These are phyloP conservation scores for Alternaria ethzedia DNA, from an alignment of 2,329 filamentous ascomycete genomes.

Conservation along the genomic window DNA sequence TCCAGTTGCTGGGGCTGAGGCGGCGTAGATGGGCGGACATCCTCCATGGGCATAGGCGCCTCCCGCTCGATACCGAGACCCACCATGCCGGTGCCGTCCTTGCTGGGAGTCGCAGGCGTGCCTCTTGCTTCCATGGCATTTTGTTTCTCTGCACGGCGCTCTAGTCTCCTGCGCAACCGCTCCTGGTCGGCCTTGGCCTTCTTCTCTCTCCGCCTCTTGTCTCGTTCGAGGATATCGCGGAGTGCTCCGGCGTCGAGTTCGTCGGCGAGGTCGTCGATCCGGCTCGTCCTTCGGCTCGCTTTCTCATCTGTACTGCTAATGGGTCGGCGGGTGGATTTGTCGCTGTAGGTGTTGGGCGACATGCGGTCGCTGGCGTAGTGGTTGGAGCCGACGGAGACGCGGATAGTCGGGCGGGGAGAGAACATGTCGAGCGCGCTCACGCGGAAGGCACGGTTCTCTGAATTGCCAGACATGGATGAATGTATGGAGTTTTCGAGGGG, in stretches of 20 bases:
- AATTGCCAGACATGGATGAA: conserved; percentile 76
- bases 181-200: conserved; percentile 73
- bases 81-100: conserved; percentile 46
- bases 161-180: conserved; percentile 68
- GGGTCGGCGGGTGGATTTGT: conserved; percentile 57
- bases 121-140: conserved; percentile 63
- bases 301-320: conserved; percentile 54
- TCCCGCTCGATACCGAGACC: conserved; percentile 65
- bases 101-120: conserved; percentile 64
- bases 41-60: conserved; percentile 62
- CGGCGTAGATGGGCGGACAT: conserved; percentile 52
- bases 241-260: conserved; percentile 84
- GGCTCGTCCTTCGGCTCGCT: conserved; percentile 64
- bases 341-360: conserved; percentile 51
- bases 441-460: conserved; percentile 78
- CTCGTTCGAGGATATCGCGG: conserved; percentile 87
- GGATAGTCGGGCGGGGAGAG: conserved; percentile 82
- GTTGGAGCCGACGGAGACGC: conserved; percentile 71
- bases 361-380: conserved; percentile 52
- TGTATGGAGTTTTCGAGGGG: conserved; percentile 76
- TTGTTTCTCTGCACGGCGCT: conserved; percentile 69
- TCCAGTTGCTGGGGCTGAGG: conserved; percentile 28
- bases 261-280: conserved; percentile 76
- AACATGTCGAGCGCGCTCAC: conserved; percentile 82
- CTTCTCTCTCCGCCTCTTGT: conserved; percentile 78